These are phyloP conservation scores for Solanum hybrid DNA, from an alignment of 305 asterid genomes.

Conservation along the genomic window DNA sequence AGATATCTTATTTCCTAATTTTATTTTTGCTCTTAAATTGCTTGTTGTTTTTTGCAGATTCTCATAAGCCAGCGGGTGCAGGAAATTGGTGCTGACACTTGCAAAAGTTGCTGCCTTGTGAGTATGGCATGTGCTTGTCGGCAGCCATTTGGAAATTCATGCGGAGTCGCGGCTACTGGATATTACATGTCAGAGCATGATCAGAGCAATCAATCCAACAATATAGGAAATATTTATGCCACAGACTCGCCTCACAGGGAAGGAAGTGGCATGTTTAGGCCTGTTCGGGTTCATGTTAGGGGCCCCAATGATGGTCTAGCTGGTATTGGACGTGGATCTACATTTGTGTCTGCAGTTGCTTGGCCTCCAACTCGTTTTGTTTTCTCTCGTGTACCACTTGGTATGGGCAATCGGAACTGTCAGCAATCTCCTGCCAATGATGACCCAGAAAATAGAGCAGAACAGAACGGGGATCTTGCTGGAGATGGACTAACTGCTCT, in stretches of 20 bases:
- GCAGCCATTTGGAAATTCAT: conserved; percentile 59
- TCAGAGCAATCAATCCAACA: conserved; percentile 42
- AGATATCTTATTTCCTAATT: conserved; percentile 8
- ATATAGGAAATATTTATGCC: conserved; percentile 55
- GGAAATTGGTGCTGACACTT: conserved; percentile 78
- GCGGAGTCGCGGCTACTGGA: conserved; percentile 51
- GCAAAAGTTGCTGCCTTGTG: conserved; percentile 72
- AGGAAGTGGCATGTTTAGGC: conserved; percentile 68
- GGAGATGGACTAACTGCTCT: conserved; percentile 94
- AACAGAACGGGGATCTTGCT: conserved; percentile 58
- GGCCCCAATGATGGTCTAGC: conserved; percentile 90
- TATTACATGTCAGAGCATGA: conserved; percentile 71
- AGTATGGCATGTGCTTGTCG: conserved; percentile 72
- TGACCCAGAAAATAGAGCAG: conserved; percentile 67
- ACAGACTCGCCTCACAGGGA: conserved; percentile 74
- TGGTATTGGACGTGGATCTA: conserved; percentile 85
- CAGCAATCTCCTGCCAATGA: conserved; percentile 74
- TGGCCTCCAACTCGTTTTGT: conserved; percentile 98
- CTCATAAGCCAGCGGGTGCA: conserved; percentile 92
- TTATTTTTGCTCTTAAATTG: conserved; percentile 4
- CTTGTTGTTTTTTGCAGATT: conserved; percentile 43
- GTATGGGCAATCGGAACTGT: conserved; percentile 70
- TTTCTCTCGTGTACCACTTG: conserved; percentile 93
- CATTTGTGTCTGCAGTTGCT: conserved; percentile 73
- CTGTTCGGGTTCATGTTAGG: conserved; percentile 76